Evolutionary conservation across 176 grass and related monocot species (phyloP), one percentile per base, ranked within the genome.

Genomic region (Eragrostis nindensis): DNA sequence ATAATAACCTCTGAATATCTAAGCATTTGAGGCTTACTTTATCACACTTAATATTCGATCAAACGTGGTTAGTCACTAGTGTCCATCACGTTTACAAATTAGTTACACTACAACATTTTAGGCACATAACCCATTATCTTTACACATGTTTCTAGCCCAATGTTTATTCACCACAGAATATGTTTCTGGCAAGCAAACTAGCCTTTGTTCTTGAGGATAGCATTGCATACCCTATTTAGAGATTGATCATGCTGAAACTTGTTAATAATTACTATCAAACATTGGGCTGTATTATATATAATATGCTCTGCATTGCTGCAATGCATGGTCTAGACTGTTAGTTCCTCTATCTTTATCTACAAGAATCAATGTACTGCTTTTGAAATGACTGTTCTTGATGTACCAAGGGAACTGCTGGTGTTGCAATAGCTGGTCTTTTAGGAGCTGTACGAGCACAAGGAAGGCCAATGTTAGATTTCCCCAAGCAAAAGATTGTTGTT

Each of bases 401-500:
- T 84, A 67, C 73, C 84, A 86, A 93, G 96, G 96, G 96, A 73
- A 98, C 96, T 83, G 96, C 96, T 84, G 96, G 96, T 46, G 96
- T 98, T 81, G 96, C 96, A 88, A 95, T 98, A 89, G 96, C 96
- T 79, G 96, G 90, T 75, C 96, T 98, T 72, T 83, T 98, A 80
- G 92, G 96, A 88, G 96, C 96, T 83, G 92, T 98, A 74, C 86
- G 92, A 60, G 92, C 96, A 74, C 96, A 98, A 93, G 96, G 96
- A 83, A 94, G 71, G 71, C 90, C 92, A 61, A 98, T 98, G 92
- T 67, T 98, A 64, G 96, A 98, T 81, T 98, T 98, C 70, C 96
- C 96, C 74, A 98, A 98, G 75, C 96, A 95, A 98, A 98, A 73
- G 71, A 98, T 98, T 81, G 90, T 98, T 79, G 96, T 98, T 84